Evolutionary conservation across 495 filamentous ascomycete genomes (phyloP).

Genomic region (Oleoguttula mirabilis): DNA sequence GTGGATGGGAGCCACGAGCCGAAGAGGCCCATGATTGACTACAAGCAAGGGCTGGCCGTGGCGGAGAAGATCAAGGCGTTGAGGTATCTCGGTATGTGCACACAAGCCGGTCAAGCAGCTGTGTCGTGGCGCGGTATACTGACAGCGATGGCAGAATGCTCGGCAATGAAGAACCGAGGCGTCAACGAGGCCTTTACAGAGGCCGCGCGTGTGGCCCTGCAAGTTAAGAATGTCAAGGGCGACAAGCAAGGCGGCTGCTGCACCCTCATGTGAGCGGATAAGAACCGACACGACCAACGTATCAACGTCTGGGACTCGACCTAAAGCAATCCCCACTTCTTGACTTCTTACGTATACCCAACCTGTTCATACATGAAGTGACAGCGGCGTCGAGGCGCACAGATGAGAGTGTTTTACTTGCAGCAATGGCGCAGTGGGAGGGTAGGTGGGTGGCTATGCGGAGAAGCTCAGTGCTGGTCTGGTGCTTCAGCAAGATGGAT

Average conservation of each 20-base stretch:
- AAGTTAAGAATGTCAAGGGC: conserved; percentile 52
- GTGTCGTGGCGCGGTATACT: background rate
- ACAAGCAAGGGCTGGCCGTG: conserved; percentile 85
- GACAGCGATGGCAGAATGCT: conserved; percentile 59
- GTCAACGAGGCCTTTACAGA: conserved; percentile 98
- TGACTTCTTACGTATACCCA: too few relatives aligned
- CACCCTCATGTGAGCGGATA: conserved; percentile 25
- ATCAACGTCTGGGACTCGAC: too few relatives aligned
- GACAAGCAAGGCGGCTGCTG: conserved; percentile 24
- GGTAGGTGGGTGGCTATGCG: too few relatives aligned
- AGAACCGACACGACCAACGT: too few relatives aligned
- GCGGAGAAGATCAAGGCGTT: conserved; percentile 80
- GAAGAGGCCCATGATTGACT: conserved; percentile 70
- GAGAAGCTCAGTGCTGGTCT: too few relatives aligned
- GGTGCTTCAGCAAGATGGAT: too few relatives aligned
- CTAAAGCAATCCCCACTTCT: too few relatives aligned
- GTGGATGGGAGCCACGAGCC: conserved; percentile 34
- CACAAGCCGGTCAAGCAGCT: background rate
- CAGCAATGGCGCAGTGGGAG: too few relatives aligned
- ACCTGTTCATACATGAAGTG: background rate
- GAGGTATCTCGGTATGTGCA: conserved; percentile 67
- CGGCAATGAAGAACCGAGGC: conserved; percentile 90
- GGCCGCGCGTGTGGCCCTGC: conserved; percentile 88
- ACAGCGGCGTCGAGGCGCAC: background rate
- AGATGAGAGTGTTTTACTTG: too few relatives aligned